Evolutionary conservation across 108 stramenopile genomes (phyloP).

Genomic region (Fragilariopsis cylindrus): DNA sequence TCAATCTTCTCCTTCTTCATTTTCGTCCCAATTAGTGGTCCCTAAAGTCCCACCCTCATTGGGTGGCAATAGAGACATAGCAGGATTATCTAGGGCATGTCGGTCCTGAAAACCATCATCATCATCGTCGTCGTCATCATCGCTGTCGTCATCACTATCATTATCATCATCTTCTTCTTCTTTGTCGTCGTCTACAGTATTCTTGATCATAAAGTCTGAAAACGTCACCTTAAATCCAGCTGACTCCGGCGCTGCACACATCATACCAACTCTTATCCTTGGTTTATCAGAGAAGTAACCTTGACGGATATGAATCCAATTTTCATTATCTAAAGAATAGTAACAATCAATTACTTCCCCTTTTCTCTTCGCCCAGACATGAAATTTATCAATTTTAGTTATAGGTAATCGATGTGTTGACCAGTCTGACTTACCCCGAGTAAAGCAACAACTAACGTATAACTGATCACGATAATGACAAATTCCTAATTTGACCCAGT

Average conservation of each 20-base stretch:
- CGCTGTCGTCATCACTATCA: not conserved
- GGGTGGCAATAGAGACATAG: not conserved
- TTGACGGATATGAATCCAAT: slow-evolving; percentile 45
- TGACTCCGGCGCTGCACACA: slow-evolving; percentile 42
- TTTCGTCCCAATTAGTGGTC: not conserved
- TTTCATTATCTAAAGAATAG: slow-evolving; percentile 43
- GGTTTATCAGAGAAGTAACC: slow-evolving; percentile 39
- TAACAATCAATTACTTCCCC: slow-evolving; percentile 33
- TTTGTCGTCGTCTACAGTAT: slow-evolving; percentile 33
- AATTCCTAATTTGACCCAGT: slow-evolving; percentile 45
- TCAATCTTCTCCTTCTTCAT: not conserved
- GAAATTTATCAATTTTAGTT: slow-evolving; percentile 31
- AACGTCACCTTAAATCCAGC: slow-evolving; percentile 41
- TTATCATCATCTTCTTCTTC: slow-evolving; percentile 15
- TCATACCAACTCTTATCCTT: slow-evolving; percentile 40
- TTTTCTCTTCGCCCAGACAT: slow-evolving; percentile 41
- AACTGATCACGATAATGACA: slow-evolving; percentile 37
- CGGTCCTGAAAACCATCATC: slow-evolving; percentile 1
- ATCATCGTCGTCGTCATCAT: not conserved
- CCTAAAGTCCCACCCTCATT: not conserved
- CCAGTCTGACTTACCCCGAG: slow-evolving; percentile 51
- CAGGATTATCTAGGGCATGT: not conserved
- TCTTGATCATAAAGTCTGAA: slow-evolving; percentile 41
- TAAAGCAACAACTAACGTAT: slow-evolving; percentile 44
- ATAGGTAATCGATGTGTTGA: slow-evolving; percentile 39